Evolutionary conservation across 371 early-diverging fungal genomes (phyloP), one percentile per base, ranked within the genome.

Genomic region (Mucor piriformis): DNA sequence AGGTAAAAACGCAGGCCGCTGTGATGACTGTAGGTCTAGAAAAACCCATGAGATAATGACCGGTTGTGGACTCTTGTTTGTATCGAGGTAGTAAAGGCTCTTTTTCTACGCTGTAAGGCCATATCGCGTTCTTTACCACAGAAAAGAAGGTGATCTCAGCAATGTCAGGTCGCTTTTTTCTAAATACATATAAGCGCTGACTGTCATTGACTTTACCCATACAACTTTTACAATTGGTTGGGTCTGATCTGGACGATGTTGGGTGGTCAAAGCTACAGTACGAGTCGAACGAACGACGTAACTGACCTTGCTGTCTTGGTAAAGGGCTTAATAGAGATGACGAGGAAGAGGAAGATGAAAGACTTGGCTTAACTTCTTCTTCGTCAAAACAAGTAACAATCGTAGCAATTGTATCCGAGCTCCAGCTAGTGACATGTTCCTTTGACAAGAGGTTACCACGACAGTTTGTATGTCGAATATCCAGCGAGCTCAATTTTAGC

Each of bases 221-320:
- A 32, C 66, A 66, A 18, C 25, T 61, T 15, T 42, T 57, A 27
- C 66, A 66, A 25, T 66, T 55, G 4, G 52, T 42, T 18, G 66
- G 66, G 44, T 66, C 66, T 2, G 66, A 66, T 24, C 40, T 34
- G 16, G 66, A 66, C 7, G 66, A 66, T 13, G 61, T 57, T n/a
- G 66, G 66, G 49, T 66, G 66, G 53, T 66, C 62, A 43, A 66
- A 66, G 15, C 60, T 66, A 40, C 66, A 66, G 33, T 50, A 60
- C 0, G 66, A 66, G 25, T 61, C 61, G 52, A 61, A 65, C 21
- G 65, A 65, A 3, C 56, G 50, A 32, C 59, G 32, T 13, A 58
- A 25, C 13, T 20, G 34, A 15, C 37, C 24, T 37, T 21, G 20
- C 15, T 23, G 35, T 3, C 23, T 15, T 15, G 6, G 11, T 11